A percentile compares a stretch with the other conserved stretches of the same genome.
phyloP scores from a whole-genome alignment of 2,329 filamentous ascomycete species.

The Aureobasidium sp. region DNA sequence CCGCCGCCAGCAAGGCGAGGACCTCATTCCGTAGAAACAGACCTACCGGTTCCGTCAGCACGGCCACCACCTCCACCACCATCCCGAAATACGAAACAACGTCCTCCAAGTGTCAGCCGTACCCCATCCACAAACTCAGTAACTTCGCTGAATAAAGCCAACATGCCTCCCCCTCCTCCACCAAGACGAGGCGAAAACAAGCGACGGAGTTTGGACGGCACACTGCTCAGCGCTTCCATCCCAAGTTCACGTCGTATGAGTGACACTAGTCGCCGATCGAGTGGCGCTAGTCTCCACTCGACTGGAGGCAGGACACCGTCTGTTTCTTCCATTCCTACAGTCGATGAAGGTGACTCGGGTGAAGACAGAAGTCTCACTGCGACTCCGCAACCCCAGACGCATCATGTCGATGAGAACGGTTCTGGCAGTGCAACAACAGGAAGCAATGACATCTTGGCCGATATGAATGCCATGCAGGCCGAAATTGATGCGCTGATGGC shows the following conservation, averaged over 20 bases:
- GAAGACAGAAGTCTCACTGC: not conserved
- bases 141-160: not conserved
- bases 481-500: slow-evolving; percentile 15
- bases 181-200: slow-evolving; percentile 14
- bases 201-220: slow-evolving; percentile 14
- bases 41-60: not conserved
- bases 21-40: not conserved
- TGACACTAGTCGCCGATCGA: slow-evolving; percentile 6
- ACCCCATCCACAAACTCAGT: slow-evolving; percentile 10
- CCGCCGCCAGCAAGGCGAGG: slow-evolving; percentile 10
- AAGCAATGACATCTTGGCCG: slow-evolving; percentile 7
- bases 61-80: slow-evolving; percentile 11
- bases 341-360: slow-evolving; percentile 4
- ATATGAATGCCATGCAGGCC: slow-evolving; percentile 13
- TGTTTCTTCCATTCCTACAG: slow-evolving; percentile 4
- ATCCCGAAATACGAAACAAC: not conserved
- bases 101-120: not conserved
- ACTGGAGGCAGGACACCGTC: not conserved
- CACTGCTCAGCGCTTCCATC: not conserved
- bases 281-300: not conserved
- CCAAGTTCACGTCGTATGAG: not conserved
- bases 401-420: not conserved
- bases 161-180: slow-evolving; percentile 12
- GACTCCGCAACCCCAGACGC: not conserved
- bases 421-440: not conserved